Evolutionary conservation across 306 rosid species (phyloP), one percentile per base, ranked within the genome.

Genomic region (Rosa lucieae): DNA sequence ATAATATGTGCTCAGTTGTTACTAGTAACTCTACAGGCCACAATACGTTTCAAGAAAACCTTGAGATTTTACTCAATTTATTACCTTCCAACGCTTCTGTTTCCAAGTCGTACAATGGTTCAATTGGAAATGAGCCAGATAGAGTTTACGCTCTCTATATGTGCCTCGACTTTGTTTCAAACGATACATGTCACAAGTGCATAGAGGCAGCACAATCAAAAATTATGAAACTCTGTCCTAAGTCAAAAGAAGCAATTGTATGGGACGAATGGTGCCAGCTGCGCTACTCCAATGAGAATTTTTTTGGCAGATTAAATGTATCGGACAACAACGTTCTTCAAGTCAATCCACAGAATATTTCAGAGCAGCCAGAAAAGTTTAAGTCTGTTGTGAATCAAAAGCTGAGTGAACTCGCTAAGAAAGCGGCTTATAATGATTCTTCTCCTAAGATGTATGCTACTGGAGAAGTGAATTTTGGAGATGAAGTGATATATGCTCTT

Each of bases 251-350:
- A 77, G 93, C 92, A 1, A 44, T 77, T 35, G 70, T 83, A 0
- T 88, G 90, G 90, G 89, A 86, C 59, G 93, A 91, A 1, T 0
- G 0, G 0, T 91, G 96, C 66, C 93, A 81, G 9, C 46, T 89
- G 23, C 90, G 88, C 43, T 91, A 88, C 74, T 89, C 93, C 26
- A 80, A 67, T 11, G 29, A 39, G 17, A 77, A 85, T 17, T 89
- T 87, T 86, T 47, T 80, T 10, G 87, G 92, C 8, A 43, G n/a
- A 10, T 73, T 88, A 71, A 70, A 91, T 80, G 72, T 80, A 70
- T 39, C 76, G 2, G 87, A 72, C 40, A 78, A 77, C 77, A 78
- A 77, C 77, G 46, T 58, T 23, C 79, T 69, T 7, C 11, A 52
- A 23, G 78, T 61, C 12, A 91, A 89, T 70, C 0, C 0, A 0